phyloP scores from a whole-genome alignment of 306 rosid species.

The Pueraria montana region DNA sequence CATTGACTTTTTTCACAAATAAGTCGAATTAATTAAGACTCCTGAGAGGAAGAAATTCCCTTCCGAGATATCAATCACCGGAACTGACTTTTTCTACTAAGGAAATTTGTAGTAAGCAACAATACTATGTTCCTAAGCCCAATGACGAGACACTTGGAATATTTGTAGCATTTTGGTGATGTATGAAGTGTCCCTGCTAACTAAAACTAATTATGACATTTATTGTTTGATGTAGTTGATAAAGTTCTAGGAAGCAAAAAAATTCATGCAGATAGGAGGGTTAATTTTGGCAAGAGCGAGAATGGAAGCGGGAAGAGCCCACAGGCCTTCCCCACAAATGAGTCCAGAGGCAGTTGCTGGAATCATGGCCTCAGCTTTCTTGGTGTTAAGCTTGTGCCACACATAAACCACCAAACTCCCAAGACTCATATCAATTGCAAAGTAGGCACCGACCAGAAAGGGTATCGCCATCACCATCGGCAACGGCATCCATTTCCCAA shows the following conservation, averaged over 20 bases:
- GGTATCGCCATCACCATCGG: conserved; percentile 88
- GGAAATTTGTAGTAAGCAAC: background rate
- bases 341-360: conserved; percentile 83
- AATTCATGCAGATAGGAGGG: conserved; percentile 86
- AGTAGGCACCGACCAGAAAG: conserved; percentile 79
- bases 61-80: too few species aligned
- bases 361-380: conserved; percentile 66
- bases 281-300: conserved; percentile 79
- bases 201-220: background rate
- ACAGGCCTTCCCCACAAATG: conserved; percentile 84
- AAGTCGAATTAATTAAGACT: too few species aligned
- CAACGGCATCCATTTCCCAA: conserved; percentile 80
- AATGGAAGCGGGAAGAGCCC: conserved; percentile 81
- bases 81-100: too few species aligned
- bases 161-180: background rate
- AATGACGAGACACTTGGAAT: background rate
- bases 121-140: background rate
- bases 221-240: background rate
- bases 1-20: too few species aligned
- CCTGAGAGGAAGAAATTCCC: too few species aligned
- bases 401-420: conserved; percentile 69
- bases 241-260: conserved; percentile 49
- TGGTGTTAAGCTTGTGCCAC: conserved; percentile 58
- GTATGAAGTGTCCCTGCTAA: too few species aligned
- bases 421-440: conserved; percentile 78